phyloP scores from a whole-genome alignment of 2,329 filamentous ascomycete species.

The Cladosporium sp. region DNA sequence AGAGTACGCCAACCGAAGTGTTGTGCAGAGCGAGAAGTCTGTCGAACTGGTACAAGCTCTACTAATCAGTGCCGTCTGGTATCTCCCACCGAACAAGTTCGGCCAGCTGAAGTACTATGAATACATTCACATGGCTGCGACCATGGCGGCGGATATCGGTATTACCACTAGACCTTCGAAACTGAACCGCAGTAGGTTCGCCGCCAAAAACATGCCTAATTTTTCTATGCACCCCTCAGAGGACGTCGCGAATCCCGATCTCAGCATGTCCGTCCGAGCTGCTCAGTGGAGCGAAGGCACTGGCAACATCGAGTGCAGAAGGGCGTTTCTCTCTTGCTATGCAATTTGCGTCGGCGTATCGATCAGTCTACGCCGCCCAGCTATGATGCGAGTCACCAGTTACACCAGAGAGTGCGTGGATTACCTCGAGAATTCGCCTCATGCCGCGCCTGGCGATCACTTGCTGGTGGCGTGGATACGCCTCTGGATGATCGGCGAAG shows the following conservation, averaged over 20 bases:
- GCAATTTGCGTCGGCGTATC: slow-evolving; percentile 60
- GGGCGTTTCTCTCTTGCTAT: slow-evolving; percentile 62
- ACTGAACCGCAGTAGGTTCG: slow-evolving; percentile 21
- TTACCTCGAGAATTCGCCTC: slow-evolving; percentile 54
- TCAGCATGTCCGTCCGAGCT: slow-evolving; percentile 28
- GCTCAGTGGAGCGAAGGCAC: slow-evolving; percentile 46
- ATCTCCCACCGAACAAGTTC: slow-evolving; percentile 51
- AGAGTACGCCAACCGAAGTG: slow-evolving; percentile 50
- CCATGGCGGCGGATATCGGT: slow-evolving; percentile 52
- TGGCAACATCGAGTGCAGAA: slow-evolving; percentile 55
- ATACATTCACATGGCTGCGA: slow-evolving; percentile 53
- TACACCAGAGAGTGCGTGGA: slow-evolving; percentile 64
- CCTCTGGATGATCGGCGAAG: slow-evolving; percentile 65
- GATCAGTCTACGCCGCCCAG: slow-evolving; percentile 62
- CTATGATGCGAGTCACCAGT: slow-evolving; percentile 59
- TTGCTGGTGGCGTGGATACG: slow-evolving; percentile 61
- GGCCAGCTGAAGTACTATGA: slow-evolving; percentile 50
- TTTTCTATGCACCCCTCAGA: slow-evolving; percentile 27
- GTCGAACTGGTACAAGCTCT: slow-evolving; percentile 54
- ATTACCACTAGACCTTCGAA: slow-evolving; percentile 28
- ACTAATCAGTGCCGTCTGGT: slow-evolving; percentile 51
- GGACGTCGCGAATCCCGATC: slow-evolving; percentile 30
- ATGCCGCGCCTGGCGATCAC: slow-evolving; percentile 58
- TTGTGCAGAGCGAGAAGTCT: slow-evolving; percentile 53
- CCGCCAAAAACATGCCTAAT: slow-evolving; percentile 9